Conservation (phyloP, 2,329 filamentous ascomycete species). For the Tolypocladium album region DNA sequence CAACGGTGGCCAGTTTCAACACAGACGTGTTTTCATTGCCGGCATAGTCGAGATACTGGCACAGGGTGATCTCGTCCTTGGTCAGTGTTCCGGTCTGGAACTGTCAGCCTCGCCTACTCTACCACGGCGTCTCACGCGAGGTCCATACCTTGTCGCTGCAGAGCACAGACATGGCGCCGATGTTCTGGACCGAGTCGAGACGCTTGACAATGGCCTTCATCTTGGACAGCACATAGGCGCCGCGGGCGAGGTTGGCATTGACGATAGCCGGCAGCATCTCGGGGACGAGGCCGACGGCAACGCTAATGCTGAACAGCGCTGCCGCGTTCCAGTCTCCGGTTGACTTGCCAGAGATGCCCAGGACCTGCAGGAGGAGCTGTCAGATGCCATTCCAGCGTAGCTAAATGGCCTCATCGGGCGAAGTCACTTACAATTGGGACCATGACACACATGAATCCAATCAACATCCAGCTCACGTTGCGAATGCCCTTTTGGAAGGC, state of each 20-base stretch:
- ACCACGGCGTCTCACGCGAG: neutral
- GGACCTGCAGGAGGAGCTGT: slow-evolving; percentile 5
- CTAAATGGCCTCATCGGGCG: too few relatives aligned
- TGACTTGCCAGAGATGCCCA: slow-evolving; percentile 12
- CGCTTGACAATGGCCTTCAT: slow-evolving; percentile 25
- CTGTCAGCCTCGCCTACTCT: neutral
- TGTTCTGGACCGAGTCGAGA: slow-evolving; percentile 17
- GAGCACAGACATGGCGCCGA: slow-evolving; percentile 17
- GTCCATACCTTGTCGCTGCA: slow-evolving; percentile 17
- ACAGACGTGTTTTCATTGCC: slow-evolving; percentile 9
- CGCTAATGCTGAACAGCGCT: slow-evolving; percentile 17
- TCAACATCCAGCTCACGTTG: slow-evolving; percentile 17
- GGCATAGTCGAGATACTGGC: slow-evolving; percentile 9
- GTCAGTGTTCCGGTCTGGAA: slow-evolving; percentile 16
- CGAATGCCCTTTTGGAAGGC: slow-evolving; percentile 17
- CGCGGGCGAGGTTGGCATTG: slow-evolving; percentile 16
- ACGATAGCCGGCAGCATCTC: slow-evolving; percentile 19
- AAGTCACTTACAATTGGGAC: slow-evolving; percentile 14
- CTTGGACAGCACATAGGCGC: slow-evolving; percentile 14
- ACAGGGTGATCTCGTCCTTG: slow-evolving; percentile 16
- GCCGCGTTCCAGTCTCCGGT: slow-evolving; percentile 15
- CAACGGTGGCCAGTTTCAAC: slow-evolving; percentile 15
- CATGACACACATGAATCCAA: slow-evolving; percentile 18
- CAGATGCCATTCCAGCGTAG: neutral
- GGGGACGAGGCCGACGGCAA: slow-evolving; percentile 17